Percentiles rank a stretch among this genome's conserved stretches.
Conservation (phyloP, 441 rosid species). For the Croton laevigatus region DNA sequence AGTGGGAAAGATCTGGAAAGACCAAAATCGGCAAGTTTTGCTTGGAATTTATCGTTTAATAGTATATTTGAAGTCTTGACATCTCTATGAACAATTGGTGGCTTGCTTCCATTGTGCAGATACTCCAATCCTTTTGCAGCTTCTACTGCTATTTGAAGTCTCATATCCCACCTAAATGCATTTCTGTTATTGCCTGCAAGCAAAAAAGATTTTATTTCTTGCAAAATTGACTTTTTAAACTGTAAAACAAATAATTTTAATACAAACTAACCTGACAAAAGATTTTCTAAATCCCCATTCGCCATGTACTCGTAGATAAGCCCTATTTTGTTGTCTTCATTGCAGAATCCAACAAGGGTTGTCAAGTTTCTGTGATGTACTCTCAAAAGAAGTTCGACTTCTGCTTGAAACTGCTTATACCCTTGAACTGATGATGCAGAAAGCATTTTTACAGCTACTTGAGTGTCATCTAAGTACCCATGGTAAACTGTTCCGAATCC, state of each 20-base stretch:
- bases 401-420: conserved; percentile 31
- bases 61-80: conserved; percentile 45
- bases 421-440: conserved; percentile 35
- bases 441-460: conserved; percentile 43
- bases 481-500: conserved; percentile 39
- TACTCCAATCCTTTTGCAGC: conserved; percentile 48
- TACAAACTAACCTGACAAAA: conserved; percentile 38
- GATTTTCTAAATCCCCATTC: conserved; percentile 43
- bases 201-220: neutral
- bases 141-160: conserved; percentile 44
- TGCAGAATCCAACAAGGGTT: conserved; percentile 48
- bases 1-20: conserved; percentile 26
- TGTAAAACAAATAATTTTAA: neutral
- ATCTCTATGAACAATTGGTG: conserved; percentile 43
- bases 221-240: neutral
- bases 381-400: conserved; percentile 41
- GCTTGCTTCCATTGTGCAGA: conserved; percentile 38
- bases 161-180: conserved; percentile 31
- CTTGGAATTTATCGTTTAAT: conserved; percentile 31
- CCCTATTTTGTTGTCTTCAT: conserved; percentile 39
- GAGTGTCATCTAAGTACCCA: conserved; percentile 24
- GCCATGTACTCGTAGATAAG: conserved; percentile 59
- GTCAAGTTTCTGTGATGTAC: conserved; percentile 61
- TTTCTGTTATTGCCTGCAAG: neutral
- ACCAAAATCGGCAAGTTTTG: conserved; percentile 45